phyloP scores from a whole-genome alignment of 2,329 filamentous ascomycete genomes.

The Colletotrichum sansevieriae region DNA sequence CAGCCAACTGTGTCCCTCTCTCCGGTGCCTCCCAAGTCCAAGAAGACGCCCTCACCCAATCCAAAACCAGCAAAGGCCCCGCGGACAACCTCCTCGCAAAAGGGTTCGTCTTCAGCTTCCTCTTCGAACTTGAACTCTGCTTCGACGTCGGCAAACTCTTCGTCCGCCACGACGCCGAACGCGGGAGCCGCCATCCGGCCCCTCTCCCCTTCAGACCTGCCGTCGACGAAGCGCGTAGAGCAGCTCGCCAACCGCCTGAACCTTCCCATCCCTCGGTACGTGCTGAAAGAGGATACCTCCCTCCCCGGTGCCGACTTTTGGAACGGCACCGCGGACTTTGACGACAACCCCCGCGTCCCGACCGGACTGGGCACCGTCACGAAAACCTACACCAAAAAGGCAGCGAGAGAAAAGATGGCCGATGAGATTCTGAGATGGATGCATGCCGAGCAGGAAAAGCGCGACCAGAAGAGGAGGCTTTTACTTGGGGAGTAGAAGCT shows the following conservation, averaged over 20 bases:
- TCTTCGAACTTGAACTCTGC: background rate
- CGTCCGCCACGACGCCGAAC: background rate
- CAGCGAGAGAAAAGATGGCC: conserved; percentile 56
- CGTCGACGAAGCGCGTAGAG: conserved; percentile 47
- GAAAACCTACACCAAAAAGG: conserved; percentile 51
- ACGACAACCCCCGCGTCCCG: conserved; percentile 49
- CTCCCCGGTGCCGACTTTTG: conserved; percentile 48
- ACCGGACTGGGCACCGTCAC: conserved; percentile 50
- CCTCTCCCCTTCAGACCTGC: conserved; percentile 16
- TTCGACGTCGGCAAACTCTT: background rate
- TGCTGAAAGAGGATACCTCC: conserved; percentile 43
- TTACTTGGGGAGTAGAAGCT: background rate
- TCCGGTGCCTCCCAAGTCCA: background rate
- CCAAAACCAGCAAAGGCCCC: conserved; percentile 38
- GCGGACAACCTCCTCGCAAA: background rate
- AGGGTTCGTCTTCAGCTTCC: conserved; percentile 2
- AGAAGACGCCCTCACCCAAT: background rate
- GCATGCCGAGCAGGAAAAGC: conserved; percentile 38
- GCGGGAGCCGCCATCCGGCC: background rate
- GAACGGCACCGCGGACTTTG: conserved; percentile 53
- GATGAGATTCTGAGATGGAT: conserved; percentile 55
- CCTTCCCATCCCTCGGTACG: conserved; percentile 52
- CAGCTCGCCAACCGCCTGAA: conserved; percentile 52
- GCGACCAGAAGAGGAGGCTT: conserved; percentile 32
- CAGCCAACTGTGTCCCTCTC: background rate